These are phyloP conservation scores for Blastocystis sp. DNA, from an alignment of 352 stramenopile species.

Conservation along the genomic window DNA sequence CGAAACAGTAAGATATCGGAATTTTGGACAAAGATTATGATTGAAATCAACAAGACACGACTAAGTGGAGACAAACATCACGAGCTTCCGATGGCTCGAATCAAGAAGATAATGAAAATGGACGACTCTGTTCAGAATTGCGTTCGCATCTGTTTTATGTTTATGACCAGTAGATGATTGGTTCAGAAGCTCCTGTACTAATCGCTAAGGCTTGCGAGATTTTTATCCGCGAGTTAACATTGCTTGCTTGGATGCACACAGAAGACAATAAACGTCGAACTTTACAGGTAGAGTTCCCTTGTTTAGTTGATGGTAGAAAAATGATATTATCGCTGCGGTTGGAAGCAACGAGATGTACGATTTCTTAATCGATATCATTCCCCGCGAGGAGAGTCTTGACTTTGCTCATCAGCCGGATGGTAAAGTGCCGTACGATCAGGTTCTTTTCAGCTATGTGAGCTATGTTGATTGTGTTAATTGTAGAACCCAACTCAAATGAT, in stretches of 20 bases:
- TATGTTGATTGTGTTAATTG: not conserved
- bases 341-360: conserved; percentile 83
- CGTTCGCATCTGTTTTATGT: not conserved
- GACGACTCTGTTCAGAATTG: conserved; percentile 78
- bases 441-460: not conserved
- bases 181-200: conserved; percentile 80
- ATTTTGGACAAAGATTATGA: conserved; percentile 80
- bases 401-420: not conserved
- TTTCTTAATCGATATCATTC: conserved; percentile 84
- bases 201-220: conserved; percentile 88
- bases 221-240: conserved; percentile 82
- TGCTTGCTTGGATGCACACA: conserved; percentile 80
- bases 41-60: conserved; percentile 77
- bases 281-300: conserved; percentile 68
- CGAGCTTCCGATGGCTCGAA: conserved; percentile 82
- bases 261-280: conserved; percentile 85
- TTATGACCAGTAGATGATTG: conserved; percentile 77
- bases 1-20: conserved; percentile 70
- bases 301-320: conserved; percentile 66
- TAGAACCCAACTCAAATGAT: not conserved
- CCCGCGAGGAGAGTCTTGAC: conserved; percentile 64
- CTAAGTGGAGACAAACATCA: conserved; percentile 73
- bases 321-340: conserved; percentile 80
- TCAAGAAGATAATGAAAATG: conserved; percentile 91
- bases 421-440: not conserved